Conservation (phyloP, 345 rosid genomes). For the Garcia nutans region DNA sequence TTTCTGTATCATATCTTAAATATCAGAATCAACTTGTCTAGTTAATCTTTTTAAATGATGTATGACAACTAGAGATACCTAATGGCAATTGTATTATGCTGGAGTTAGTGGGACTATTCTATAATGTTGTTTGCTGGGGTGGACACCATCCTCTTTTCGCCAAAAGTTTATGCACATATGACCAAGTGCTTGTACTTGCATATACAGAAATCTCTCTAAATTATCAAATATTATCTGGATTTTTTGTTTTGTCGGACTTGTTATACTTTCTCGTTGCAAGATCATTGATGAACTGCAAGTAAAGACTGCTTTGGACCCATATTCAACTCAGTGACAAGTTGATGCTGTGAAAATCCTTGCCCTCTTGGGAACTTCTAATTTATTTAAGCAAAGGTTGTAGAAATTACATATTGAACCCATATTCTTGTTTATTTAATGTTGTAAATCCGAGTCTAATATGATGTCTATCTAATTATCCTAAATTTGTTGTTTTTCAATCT, state of each 20-base stretch:
- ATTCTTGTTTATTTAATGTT: background rate
- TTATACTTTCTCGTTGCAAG: background rate
- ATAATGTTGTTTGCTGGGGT: background rate
- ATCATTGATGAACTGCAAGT: background rate
- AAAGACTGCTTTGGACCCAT: background rate
- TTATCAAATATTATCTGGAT: background rate
- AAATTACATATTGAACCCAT: background rate
- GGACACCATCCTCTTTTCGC: background rate
- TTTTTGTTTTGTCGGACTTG: background rate
- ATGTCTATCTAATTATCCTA: background rate
- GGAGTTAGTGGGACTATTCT: background rate
- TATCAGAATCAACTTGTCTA: background rate
- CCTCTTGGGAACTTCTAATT: background rate
- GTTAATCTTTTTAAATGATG: background rate
- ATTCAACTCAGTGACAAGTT: background rate
- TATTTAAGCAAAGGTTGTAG: background rate
- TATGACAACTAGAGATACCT: background rate
- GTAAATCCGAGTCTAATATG: background rate
- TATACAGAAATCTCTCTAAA: background rate
- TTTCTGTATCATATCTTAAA: background rate
- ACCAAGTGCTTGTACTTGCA: background rate
- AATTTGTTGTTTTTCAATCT: conserved; percentile 13
- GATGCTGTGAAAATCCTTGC: background rate
- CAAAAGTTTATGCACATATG: conserved; percentile 1
- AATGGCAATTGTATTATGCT: background rate